Evolutionary conservation across 768 basidiomycete genomes (phyloP), one percentile per base, ranked within the genome.

Genomic region (Amanita rimosa): DNA sequence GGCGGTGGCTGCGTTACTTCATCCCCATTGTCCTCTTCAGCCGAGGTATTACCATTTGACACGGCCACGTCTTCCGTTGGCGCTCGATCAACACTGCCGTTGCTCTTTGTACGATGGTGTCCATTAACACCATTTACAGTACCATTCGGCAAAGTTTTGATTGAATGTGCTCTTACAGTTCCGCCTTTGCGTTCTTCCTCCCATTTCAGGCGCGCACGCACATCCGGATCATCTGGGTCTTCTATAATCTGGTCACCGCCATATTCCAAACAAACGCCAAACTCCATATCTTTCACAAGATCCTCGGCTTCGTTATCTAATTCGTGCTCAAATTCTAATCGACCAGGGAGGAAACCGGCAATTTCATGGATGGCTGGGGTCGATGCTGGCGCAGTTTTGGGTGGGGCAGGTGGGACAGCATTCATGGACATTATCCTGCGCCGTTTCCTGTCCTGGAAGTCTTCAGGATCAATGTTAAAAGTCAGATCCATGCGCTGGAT

Each of bases 281-380:
- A 97, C 61, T 98, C 94, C 54, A 99, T 72, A 60, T 97, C 92
- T 64, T 97, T 98, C 54, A 97, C 85, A 2, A 90, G 66, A 57
- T 94, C 85, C 61, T 99, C 95, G 0, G 95, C 95, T 45, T 99
- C 95, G 62, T 99, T 96, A 60, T 97, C 94, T 4, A 91, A 68
- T 64, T 99, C 95, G 57, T 94, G 93, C 60, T 99, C 95, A 61
- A 99, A 99, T 64, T 99, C 95, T 31, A 99, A 74, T n/a, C 95
- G 83, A 13, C 95, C 95, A 7, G 95, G 95, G 60, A 99, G 83
- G 67, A 85, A 98, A 0, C 85, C 85, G 13, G 85, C 81, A 35
- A 98, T 76, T 67, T 99, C 95, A 62, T 97, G 95, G 13, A 89
- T 80, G 3, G 81, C 90, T 3, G 95, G 95, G 0, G 85, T 81